Evolutionary conservation across 2,329 filamentous ascomycete species (phyloP), one percentile per base, ranked within the genome.

Genomic region (Cytospora paraplurivora): DNA sequence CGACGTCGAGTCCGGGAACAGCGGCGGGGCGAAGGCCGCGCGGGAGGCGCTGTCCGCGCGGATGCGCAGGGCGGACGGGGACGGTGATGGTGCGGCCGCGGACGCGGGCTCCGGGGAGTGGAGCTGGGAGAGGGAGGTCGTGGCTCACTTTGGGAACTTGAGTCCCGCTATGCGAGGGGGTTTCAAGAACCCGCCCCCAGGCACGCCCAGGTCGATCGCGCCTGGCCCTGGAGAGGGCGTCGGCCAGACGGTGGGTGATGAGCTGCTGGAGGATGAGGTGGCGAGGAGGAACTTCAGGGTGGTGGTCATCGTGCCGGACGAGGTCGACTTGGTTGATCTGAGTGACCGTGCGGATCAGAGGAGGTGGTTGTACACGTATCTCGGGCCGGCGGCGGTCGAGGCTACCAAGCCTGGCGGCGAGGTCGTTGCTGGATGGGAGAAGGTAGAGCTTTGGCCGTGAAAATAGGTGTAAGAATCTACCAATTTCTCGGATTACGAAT

Each of bases 71-170:
- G 70, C 33, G 7, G 72, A 72, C 13, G 66, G 62, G 13, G 74
- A 77, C 55, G 76, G 78, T 65, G 71, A 32, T 33, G 52, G 33
- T 12, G 34, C 41, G 10, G 59, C 57, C 4, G 49, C 44, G 7
- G 62, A 65, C 4, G 54, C 19, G 17, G 41, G 37, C 77, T 76
- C 13, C 51, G 74, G 73, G 17, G 76, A 79, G 1, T 97, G 93
- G 92, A 89, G 85, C 69, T 97, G 92, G 89, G 78, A 79, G 54
- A 88, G 81, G 67, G 93, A 97, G 77, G 76, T 97, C 44, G 93
- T 91, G 57, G 91, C 86, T 56, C 91, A 95, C 74, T 98, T 97
- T 83, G 94, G 92, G 21, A 97, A 97, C 75, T 77, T 95, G 69
- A 89, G 85, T 68, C 94, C 94, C 7, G 79, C 81, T 1, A 92